Evolutionary conservation across 495 filamentous ascomycete species (phyloP).

Genomic region (Sordaria brevicollis): DNA sequence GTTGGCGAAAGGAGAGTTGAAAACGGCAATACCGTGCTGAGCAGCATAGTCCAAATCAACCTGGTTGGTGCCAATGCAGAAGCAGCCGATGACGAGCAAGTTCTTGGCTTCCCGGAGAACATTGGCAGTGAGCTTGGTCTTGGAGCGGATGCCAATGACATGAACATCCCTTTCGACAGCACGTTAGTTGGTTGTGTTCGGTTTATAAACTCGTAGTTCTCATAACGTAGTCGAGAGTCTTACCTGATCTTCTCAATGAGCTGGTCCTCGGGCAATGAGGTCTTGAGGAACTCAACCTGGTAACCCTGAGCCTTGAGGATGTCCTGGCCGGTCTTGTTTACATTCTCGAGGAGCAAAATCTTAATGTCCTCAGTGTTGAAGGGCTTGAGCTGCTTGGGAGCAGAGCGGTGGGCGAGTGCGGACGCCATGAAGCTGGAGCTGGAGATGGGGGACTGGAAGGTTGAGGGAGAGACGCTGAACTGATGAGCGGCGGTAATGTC

Average conservation of each 20-base stretch:
- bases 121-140: constrained; percentile 83
- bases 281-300: constrained; percentile 87
- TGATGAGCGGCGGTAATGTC: constrained; percentile 23
- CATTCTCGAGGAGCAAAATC: constrained; percentile 90
- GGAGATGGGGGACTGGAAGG: constrained; percentile 54
- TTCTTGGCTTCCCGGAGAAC: constrained; percentile 86
- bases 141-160: constrained; percentile 95
- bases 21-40: constrained; percentile 86
- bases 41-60: constrained; percentile 91
- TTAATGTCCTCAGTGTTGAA: constrained; percentile 94
- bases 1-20: constrained; percentile 98
- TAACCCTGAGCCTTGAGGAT: constrained; percentile 81
- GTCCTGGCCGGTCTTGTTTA: constrained; percentile 80
- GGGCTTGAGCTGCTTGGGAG: constrained; percentile 78
- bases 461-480: constrained; percentile 43
- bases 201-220: neutral
- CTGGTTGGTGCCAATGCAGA: constrained; percentile 99
- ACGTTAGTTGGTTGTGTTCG: constrained; percentile 3
- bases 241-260: constrained; percentile 95
- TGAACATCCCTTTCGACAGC: constrained; percentile 64
- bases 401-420: constrained; percentile 10
- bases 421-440: constrained; percentile 25
- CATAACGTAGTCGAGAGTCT: constrained; percentile 20
- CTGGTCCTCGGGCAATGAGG: constrained; percentile 80
- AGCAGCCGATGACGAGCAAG: constrained; percentile 92